Evolutionary conservation across 495 filamentous ascomycete species (phyloP).

Genomic region (Neurospora terricola): DNA sequence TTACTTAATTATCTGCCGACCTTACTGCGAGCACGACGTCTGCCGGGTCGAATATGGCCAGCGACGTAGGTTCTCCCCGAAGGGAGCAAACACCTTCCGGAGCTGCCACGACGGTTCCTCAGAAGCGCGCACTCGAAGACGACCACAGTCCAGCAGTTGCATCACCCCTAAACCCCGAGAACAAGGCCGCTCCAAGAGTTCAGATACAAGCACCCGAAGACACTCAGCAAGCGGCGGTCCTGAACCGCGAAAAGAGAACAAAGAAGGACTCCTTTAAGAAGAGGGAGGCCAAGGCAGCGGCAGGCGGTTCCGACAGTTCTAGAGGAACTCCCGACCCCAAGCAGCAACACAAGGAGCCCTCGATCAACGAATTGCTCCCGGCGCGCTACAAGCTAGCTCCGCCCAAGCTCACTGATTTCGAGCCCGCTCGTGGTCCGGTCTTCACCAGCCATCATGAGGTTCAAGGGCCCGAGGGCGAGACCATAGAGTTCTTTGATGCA

Average conservation of each 20-base stretch:
- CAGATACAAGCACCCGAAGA: slow-evolving; percentile 29
- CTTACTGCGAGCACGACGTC: neutral
- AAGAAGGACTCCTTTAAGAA: slow-evolving; percentile 72
- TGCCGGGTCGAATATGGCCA: slow-evolving; percentile 22
- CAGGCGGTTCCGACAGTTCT: slow-evolving; percentile 32
- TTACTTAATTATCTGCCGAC: neutral
- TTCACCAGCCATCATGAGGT: slow-evolving; percentile 42
- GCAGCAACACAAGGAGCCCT: slow-evolving; percentile 40
- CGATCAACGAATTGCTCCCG: slow-evolving; percentile 34
- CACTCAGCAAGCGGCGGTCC: slow-evolving; percentile 24
- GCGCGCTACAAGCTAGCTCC: slow-evolving; percentile 48
- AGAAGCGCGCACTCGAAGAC: slow-evolving; percentile 46
- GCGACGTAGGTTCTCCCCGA: slow-evolving; percentile 25
- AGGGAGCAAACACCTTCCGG: slow-evolving; percentile 32
- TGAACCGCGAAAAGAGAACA: slow-evolving; percentile 39
- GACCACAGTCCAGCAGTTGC: slow-evolving; percentile 48
- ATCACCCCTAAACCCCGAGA: slow-evolving; percentile 54
- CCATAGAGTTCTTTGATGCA: slow-evolving; percentile 49
- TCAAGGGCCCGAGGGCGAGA: slow-evolving; percentile 31
- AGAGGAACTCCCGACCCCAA: slow-evolving; percentile 48
- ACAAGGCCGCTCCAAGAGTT: slow-evolving; percentile 15
- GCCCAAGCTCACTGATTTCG: slow-evolving; percentile 49
- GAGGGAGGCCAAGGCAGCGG: slow-evolving; percentile 57
- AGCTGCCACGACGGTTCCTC: slow-evolving; percentile 41
- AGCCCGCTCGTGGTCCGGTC: slow-evolving; percentile 44